phyloP scores from a whole-genome alignment of 805 yeast genomes.

The Jamesozyma spencerorum region DNA sequence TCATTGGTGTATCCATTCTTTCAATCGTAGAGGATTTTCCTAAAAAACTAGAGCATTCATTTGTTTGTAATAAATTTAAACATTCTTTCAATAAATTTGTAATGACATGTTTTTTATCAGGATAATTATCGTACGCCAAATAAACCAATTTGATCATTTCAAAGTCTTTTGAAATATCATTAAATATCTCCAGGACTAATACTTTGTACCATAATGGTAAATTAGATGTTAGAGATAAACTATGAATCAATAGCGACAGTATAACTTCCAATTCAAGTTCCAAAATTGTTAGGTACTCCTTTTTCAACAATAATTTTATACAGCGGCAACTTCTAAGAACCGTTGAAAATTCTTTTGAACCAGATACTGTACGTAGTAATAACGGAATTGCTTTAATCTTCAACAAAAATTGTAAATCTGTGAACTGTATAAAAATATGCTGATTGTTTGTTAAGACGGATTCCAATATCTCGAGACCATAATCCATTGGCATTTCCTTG shows the following conservation, averaged over 20 bases:
- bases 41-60: conserved; percentile 27
- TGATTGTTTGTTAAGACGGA: conserved; percentile 61
- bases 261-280: conserved; percentile 77
- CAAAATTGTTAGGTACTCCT: conserved; percentile 50
- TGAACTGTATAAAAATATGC: conserved; percentile 43
- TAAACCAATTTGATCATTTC: conserved; percentile 44
- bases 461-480: conserved; percentile 79
- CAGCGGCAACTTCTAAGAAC: conserved; percentile 70
- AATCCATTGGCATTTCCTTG: conserved; percentile 45
- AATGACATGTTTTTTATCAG: conserved; percentile 52
- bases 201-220: conserved; percentile 64
- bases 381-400: conserved; percentile 68
- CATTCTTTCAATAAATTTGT: conserved; percentile 43
- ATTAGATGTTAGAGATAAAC: conserved; percentile 48
- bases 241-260: conserved; percentile 63
- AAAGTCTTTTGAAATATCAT: conserved; percentile 49
- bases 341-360: conserved; percentile 47
- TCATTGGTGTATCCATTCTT: conserved; percentile 23
- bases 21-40: conserved; percentile 30
- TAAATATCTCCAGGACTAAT: conserved; percentile 64
- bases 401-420: conserved; percentile 57
- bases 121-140: conserved; percentile 48
- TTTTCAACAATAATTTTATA: conserved; percentile 47
- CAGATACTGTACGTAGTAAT: conserved; percentile 55
- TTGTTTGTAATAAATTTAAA: conserved; percentile 28